phyloP scores from a whole-genome alignment of 169 alveolate species.

The Plasmodium relictum region DNA sequence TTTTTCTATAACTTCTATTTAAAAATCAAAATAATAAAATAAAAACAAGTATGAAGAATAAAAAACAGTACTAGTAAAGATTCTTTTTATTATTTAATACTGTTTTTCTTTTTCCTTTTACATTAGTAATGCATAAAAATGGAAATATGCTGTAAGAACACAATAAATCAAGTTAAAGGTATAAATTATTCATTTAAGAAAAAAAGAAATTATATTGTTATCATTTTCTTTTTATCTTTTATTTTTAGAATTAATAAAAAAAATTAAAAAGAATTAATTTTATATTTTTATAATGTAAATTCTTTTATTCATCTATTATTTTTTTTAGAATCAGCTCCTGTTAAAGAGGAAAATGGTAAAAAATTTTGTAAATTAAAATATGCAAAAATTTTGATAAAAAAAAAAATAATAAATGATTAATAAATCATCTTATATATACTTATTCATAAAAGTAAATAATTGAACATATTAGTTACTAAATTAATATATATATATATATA shows the following conservation, averaged over 20 bases:
- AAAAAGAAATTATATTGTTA: not conserved
- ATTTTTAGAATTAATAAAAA: too few relatives aligned
- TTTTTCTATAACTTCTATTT: not conserved
- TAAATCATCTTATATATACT: not conserved
- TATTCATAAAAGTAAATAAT: not conserved
- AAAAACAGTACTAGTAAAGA: conserved; percentile 7
- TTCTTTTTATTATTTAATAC: not conserved
- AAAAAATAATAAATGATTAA: not conserved
- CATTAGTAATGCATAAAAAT: conserved; percentile 27
- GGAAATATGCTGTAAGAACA: conserved; percentile 74
- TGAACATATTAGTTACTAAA: too few relatives aligned
- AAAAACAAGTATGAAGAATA: not conserved
- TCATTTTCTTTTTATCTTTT: not conserved
- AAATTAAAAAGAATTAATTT: too few relatives aligned
- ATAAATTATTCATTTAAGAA: not conserved
- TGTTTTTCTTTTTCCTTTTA: conserved; percentile 8
- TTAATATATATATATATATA: too few relatives aligned
- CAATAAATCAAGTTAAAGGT: conserved; percentile 54
- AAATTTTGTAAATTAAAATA: not conserved
- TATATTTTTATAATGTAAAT: too few relatives aligned
- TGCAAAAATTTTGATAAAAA: too few relatives aligned
- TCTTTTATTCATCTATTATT: not conserved
- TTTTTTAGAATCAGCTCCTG: not conserved
- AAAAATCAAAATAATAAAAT: not conserved
- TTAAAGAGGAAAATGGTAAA: not conserved